Evolutionary conservation across 1,284 basidiomycete species (phyloP), one percentile per base, ranked within the genome.

Genomic region (Boletus semigastroideus): DNA sequence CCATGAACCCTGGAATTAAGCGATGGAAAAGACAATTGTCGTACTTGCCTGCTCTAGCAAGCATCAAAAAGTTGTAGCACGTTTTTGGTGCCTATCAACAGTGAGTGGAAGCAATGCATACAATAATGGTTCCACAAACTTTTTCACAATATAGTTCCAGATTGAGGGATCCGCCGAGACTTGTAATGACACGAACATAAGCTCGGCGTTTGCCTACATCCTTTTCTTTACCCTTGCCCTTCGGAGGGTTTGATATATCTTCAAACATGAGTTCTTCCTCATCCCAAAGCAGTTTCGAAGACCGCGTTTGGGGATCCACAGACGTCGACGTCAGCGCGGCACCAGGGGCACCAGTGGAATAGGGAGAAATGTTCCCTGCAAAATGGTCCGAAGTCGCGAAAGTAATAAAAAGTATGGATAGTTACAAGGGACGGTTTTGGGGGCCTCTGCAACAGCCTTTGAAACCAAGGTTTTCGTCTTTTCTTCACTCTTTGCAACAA

Each of bases 1-100:
- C 90, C 97, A 99, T 99, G 68, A 99, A 99, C 0, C 92, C 95
- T 6, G 94, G 94, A 13, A 99, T 93, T 44, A 97, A 77, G 33
- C 96, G 85, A 67, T 99, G 96, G 71, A 99, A 99, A 30, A 90
- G 68, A 54, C 84, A 87, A 60, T 92, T 77, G 61, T 98, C 87
- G 68, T 98, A 99, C 61, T 94, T 93, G 4, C 94, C 94, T 33
- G 86, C 76, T 59, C 85, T 84, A 0, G 94, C 93, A 5, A 98
- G 80, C 85, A 90, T 90, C 17, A 99, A 74, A 71, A 98, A 99
- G 72, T 99, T 99, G 71, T 98, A 99, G 64, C 94, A 96, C 1
- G 96, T 98, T 73, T 96, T 95, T 0, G 96, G 96, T 7, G 95
- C 96, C 84, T 94, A 52, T 27, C 46, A 40, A 52, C 31, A 31